Conservation (phyloP, 768 basidiomycete species). For the Russula lepida region DNA sequence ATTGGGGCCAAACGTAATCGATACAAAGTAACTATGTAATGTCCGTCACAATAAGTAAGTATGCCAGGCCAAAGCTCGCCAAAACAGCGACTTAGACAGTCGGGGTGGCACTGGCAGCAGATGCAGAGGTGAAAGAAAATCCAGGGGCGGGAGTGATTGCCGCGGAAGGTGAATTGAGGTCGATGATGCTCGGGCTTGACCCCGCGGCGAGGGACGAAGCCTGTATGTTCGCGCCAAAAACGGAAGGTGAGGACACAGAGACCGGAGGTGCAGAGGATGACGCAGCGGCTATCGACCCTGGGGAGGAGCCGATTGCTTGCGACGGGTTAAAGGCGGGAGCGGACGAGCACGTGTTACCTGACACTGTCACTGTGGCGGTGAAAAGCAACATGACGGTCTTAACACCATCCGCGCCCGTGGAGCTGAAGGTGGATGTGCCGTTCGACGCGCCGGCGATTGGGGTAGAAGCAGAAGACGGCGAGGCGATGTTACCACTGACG, state of each 20-base stretch:
- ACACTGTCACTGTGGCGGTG: background rate
- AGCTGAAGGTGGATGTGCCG: background rate
- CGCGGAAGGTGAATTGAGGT: background rate
- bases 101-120: background rate
- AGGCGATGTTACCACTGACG: background rate
- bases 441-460: background rate
- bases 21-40: background rate
- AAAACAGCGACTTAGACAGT: background rate
- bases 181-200: background rate
- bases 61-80: background rate
- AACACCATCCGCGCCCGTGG: slow-evolving; percentile 8
- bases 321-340: background rate
- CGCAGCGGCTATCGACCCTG: background rate
- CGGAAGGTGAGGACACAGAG: background rate
- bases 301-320: background rate
- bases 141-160: background rate
- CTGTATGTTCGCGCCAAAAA: background rate
- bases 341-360: background rate
- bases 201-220: background rate
- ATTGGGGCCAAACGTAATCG: background rate
- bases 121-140: background rate
- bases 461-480: background rate
- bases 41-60: slow-evolving; percentile 3
- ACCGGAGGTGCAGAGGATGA: background rate
- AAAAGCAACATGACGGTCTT: slow-evolving; percentile 7